phyloP scores from a whole-genome alignment of 306 rosid genomes.

The Chamaecrista fasciculata region DNA sequence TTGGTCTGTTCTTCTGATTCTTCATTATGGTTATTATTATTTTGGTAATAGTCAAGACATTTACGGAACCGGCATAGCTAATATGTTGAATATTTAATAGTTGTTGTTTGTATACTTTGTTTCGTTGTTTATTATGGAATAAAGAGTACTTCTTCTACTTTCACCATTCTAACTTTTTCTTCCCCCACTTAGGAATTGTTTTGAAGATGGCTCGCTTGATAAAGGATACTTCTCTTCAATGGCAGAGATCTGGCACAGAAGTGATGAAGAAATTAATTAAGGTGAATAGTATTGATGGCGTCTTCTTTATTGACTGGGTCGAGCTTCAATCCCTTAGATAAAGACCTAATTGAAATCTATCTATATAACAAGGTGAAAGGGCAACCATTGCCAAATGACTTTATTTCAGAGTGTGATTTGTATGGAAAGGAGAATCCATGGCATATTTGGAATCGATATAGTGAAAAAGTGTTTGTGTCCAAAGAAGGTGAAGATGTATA shows the following conservation, averaged over 20 bases:
- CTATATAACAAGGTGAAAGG: too few species aligned
- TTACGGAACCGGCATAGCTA: slow-evolving; percentile 13
- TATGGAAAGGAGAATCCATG: too few species aligned
- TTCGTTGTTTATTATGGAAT: slow-evolving; percentile 1
- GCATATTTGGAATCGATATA: too few species aligned
- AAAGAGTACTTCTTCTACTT: neutral
- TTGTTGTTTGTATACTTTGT: slow-evolving; percentile 11
- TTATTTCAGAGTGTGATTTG: too few species aligned
- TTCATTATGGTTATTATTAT: slow-evolving; percentile 17
- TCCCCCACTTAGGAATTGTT: slow-evolving; percentile 57
- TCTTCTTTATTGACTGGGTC: too few species aligned
- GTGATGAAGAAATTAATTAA: too few species aligned
- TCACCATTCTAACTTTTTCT: slow-evolving; percentile 17
- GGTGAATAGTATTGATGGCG: too few species aligned
- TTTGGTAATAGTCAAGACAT: slow-evolving; percentile 15
- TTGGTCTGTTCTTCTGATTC: slow-evolving; percentile 50
- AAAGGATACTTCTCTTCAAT: slow-evolving; percentile 61
- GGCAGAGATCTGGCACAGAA: slow-evolving; percentile 63
- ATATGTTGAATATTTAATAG: neutral
- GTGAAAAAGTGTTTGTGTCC: too few species aligned
- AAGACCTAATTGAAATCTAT: too few species aligned
- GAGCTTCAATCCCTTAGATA: too few species aligned
- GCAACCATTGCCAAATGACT: too few species aligned
- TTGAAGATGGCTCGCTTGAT: slow-evolving; percentile 88
- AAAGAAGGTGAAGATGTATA: too few species aligned